Evolutionary conservation across 2,329 filamentous ascomycete genomes (phyloP).

Genomic region (Boeremia exigua): DNA sequence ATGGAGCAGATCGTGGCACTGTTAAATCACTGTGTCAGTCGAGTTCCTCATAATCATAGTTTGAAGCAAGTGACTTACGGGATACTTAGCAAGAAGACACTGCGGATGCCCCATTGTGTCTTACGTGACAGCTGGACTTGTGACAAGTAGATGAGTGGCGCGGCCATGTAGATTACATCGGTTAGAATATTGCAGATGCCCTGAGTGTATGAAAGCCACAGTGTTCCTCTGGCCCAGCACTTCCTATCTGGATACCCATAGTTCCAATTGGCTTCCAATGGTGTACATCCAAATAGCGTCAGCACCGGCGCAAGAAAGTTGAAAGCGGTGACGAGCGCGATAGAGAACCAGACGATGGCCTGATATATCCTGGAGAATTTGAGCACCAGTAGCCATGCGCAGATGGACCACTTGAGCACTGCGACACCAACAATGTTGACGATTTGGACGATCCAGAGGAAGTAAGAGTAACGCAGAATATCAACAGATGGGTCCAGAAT

Average conservation of each 20-base stretch:
- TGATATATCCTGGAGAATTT: conserved; percentile 37
- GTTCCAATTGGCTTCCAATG: conserved; percentile 39
- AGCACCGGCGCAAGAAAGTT: conserved; percentile 35
- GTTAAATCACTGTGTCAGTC: background rate
- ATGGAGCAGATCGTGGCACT: conserved; percentile 38
- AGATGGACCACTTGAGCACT: conserved; percentile 40
- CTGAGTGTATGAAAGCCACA: conserved; percentile 34
- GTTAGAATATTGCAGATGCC: conserved; percentile 39
- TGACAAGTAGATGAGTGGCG: conserved; percentile 36
- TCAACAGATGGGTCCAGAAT: conserved; percentile 30
- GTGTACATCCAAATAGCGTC: conserved; percentile 35
- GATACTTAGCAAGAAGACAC: conserved; percentile 38
- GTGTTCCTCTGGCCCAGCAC: conserved; percentile 32
- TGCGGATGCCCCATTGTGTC: conserved; percentile 38
- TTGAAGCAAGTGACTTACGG: conserved; percentile 23
- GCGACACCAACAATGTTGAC: conserved; percentile 39
- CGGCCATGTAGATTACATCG: conserved; percentile 37
- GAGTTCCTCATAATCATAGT: too few relatives aligned
- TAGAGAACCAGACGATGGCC: conserved; percentile 36
- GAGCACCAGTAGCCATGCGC: conserved; percentile 36
- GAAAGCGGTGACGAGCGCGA: conserved; percentile 34
- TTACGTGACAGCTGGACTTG: conserved; percentile 29
- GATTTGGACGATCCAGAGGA: conserved; percentile 33
- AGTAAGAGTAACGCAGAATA: conserved; percentile 28
- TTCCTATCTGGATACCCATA: conserved; percentile 16